Evolutionary conservation across 2,329 filamentous ascomycete species (phyloP).

Genomic region (Fusarium sp.): DNA sequence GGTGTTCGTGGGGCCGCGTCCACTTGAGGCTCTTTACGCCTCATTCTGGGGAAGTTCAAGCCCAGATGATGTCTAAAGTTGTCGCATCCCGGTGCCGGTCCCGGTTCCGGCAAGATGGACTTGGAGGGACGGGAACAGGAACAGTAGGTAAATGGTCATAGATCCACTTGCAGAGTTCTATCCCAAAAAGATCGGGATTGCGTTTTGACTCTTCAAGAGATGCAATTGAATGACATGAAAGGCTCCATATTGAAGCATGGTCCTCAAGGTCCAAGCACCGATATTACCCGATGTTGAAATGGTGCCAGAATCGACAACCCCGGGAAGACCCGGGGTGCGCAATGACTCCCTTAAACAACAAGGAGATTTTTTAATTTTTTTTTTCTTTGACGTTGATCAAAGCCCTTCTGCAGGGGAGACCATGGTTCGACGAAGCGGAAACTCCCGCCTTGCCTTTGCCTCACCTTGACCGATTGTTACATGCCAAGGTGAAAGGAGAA

Average conservation of each 20-base stretch:
- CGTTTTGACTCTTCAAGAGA: background rate
- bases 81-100: background rate
- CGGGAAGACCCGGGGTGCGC: conserved; percentile 11
- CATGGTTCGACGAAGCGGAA: background rate
- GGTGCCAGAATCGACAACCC: background rate
- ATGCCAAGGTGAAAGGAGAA: conserved; percentile 5
- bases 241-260: background rate
- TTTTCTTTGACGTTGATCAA: background rate
- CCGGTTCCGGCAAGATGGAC: background rate
- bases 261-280: conserved; percentile 4
- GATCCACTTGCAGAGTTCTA: background rate
- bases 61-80: background rate
- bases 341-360: background rate
- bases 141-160: background rate
- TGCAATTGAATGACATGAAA: background rate
- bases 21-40: conserved; percentile 22
- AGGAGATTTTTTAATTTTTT: background rate
- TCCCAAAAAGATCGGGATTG: background rate
- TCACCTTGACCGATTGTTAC: background rate
- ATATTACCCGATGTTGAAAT: conserved; percentile 18
- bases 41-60: conserved; percentile 37
- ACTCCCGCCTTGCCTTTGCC: background rate
- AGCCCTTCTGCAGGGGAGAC: background rate
- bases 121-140: background rate
- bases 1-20: background rate